Conservation (phyloP, 2,329 filamentous ascomycete species). For the Ustulina deusta region DNA sequence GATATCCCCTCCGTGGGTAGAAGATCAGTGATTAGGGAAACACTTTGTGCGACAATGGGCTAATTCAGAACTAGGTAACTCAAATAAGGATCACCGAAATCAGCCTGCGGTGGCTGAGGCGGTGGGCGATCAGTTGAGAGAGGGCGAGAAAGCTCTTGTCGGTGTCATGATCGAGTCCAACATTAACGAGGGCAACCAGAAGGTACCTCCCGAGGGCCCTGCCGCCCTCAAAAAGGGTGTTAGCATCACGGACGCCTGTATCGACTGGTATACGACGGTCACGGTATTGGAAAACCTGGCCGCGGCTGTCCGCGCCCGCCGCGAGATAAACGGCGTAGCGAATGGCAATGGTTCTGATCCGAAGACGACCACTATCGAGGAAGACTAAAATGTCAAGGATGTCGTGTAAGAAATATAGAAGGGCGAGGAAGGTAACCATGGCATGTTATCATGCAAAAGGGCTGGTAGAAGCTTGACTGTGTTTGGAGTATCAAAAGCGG, state of each 20-base stretch:
- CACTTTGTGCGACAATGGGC: neutral
- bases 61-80: constrained; percentile 75
- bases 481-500: constrained; percentile 14
- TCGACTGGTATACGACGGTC: constrained; percentile 89
- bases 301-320: constrained; percentile 80
- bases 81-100: constrained; percentile 96
- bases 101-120: constrained; percentile 91
- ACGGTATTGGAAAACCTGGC: constrained; percentile 86
- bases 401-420: constrained; percentile 1
- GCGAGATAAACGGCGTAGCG: constrained; percentile 63
- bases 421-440: neutral
- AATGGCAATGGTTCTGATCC: constrained; percentile 49
- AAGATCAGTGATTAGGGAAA: neutral
- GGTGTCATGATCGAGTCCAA: constrained; percentile 99
- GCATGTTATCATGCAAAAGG: neutral
- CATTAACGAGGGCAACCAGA: constrained; percentile 90
- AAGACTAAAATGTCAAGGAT: constrained; percentile 55
- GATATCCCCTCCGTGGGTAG: neutral
- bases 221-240: constrained; percentile 85
- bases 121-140: constrained; percentile 85
- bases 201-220: constrained; percentile 86
- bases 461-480: constrained; percentile 6
- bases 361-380: constrained; percentile 63
- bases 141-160: constrained; percentile 88
- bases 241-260: constrained; percentile 96